A percentile compares a stretch with the other conserved stretches of the same genome.
phyloP scores from a whole-genome alignment of 768 basidiomycete genomes.

The Pisolithus microcarpus region DNA sequence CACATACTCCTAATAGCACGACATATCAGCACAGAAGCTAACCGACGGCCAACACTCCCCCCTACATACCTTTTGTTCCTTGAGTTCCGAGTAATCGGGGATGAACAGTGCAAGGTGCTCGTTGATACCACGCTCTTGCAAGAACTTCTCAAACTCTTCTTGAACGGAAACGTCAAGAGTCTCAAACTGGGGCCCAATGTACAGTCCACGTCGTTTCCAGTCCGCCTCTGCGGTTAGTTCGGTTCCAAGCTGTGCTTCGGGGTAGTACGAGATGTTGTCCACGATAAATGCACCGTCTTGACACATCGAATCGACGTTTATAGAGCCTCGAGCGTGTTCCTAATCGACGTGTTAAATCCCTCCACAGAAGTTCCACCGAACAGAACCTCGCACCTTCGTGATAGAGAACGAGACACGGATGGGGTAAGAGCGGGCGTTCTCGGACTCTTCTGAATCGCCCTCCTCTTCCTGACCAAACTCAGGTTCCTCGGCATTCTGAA shows the following conservation, averaged over 20 bases:
- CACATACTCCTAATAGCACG: conserved; percentile 70
- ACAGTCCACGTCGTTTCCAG: conserved; percentile 87
- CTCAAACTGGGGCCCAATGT: conserved; percentile 93
- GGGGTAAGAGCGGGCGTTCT: conserved; percentile 44
- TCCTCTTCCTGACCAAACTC: conserved; percentile 35
- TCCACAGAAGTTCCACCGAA: neutral
- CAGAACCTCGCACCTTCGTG: conserved; percentile 55
- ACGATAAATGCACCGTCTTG: conserved; percentile 79
- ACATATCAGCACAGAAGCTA: conserved; percentile 6
- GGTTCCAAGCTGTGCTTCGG: conserved; percentile 61
- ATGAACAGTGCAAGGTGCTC: conserved; percentile 79
- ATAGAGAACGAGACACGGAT: conserved; percentile 77
- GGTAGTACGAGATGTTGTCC: conserved; percentile 86
- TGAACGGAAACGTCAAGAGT: conserved; percentile 83
- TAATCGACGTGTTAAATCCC: conserved; percentile 17
- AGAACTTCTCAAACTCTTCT: conserved; percentile 84
- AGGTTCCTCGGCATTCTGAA: conserved; percentile 45
- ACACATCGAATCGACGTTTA: conserved; percentile 71
- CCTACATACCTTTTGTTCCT: conserved; percentile 79
- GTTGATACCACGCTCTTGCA: conserved; percentile 86
- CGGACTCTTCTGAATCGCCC: conserved; percentile 22
- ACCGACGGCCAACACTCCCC: neutral
- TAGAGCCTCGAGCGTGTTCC: conserved; percentile 51
- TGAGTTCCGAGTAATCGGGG: conserved; percentile 79
- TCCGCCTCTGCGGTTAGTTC: conserved; percentile 84